Evolutionary conservation across 2,329 filamentous ascomycete species (phyloP).

Genomic region (Cordyceps tenuipes): DNA sequence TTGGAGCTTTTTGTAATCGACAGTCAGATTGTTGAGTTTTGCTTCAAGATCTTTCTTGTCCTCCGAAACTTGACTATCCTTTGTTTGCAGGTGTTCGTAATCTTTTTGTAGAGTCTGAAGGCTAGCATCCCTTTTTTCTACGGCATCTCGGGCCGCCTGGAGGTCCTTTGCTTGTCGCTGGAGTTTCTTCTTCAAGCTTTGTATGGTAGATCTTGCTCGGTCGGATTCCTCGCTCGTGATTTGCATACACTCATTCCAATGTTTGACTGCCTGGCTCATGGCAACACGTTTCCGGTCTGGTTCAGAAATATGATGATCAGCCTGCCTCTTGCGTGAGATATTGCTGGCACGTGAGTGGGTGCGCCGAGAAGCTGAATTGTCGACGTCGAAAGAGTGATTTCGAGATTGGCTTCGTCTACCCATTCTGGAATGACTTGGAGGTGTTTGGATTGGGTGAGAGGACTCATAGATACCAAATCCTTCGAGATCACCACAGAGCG

Average conservation of each 20-base stretch:
- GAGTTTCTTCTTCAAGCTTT: constrained; percentile 3
- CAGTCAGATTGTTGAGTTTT: constrained; percentile 10
- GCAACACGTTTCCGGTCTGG: constrained; percentile 8
- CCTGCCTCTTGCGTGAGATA: constrained; percentile 1
- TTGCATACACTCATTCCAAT: constrained; percentile 13
- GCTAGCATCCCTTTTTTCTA: not conserved
- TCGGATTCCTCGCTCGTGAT: constrained; percentile 2
- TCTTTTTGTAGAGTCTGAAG: not conserved
- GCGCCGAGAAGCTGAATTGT: not conserved
- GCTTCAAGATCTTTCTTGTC: not conserved
- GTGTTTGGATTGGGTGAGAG: not conserved
- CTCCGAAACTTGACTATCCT: not conserved
- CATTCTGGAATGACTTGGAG: not conserved
- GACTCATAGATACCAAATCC: not conserved
- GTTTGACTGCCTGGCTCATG: constrained; percentile 15
- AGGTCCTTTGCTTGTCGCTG: constrained; percentile 15
- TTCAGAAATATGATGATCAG: not conserved
- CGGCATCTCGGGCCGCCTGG: constrained; percentile 16
- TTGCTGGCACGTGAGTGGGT: constrained; percentile 5
- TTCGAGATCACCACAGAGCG: constrained; percentile 6
- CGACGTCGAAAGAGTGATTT: not conserved
- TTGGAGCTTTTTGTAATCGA: not conserved
- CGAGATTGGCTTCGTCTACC: not conserved
- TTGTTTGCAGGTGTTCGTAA: not conserved
- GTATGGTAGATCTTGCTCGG: constrained; percentile 12